Base-by-base conservation (phyloP, 805 yeast genomes). In the Starmera quercuum region DNA sequence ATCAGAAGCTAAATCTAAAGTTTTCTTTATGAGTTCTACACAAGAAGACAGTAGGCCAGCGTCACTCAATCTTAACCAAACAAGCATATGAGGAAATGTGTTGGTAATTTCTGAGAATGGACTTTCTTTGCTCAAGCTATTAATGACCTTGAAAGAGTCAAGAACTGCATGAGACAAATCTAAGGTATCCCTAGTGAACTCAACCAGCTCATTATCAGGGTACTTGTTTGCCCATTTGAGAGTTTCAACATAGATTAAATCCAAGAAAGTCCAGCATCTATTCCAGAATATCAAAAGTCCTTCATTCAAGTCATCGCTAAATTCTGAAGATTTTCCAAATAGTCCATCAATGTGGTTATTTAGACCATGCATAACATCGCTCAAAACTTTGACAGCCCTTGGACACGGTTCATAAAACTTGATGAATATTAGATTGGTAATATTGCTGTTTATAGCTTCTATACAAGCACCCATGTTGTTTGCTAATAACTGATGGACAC, bases 51-150 rank as follows among this genome's bases (percentile, higher is more conserved):
- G 60, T 30, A 90, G 62, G 3, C 86, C 82, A 6, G 73, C 64
- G 55, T 88, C 97, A 38, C 90, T 85, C 30, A 90, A 63, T 38
- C 92, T 68, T 20, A 90, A 64, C 94, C 97, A 83, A 26, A 76
- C 78, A 22, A 84, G 66, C 65, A 84, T 77, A 34, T 76, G 65
- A 11, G 68, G 68, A 39, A 88, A 73, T 0, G 92, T 74, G n/a
- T 63, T 59, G 51, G 83, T 64, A 22, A 83, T 68, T 18, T 67
- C 67, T 8, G 60, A 53, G 36, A 81, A 68, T n/a, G 37, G 35
- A 37, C 47, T 49, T 7, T 42, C 47, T 5, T 45, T 45, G 21
- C 46, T 42, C 6, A 56, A 56, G 0, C 63, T 54, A 16, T 51
- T 46, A 7, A 68, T 56, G n/a, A 70, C 63, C 38, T 78, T 64